Conservation (phyloP, 202 grass and related monocot genomes). For the Sporobolus alterniflorus region DNA sequence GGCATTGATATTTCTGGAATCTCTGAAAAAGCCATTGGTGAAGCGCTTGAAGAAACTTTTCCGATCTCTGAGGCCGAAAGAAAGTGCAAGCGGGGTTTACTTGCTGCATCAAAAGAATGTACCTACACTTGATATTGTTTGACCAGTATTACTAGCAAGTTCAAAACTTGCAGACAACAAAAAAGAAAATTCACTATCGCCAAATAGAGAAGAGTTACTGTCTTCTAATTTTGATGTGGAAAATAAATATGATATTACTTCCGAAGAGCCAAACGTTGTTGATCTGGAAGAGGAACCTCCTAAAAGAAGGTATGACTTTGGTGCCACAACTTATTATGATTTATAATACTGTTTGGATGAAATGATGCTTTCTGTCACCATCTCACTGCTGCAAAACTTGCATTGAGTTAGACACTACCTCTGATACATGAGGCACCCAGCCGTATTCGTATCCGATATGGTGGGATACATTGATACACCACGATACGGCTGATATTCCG, state of each 20-base stretch:
- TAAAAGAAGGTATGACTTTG: slow-evolving; percentile 60
- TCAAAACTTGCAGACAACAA: slow-evolving; percentile 35
- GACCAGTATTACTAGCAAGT: slow-evolving; percentile 41
- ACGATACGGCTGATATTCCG: no score
- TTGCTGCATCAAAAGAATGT: slow-evolving; percentile 60
- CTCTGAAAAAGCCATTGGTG: slow-evolving; percentile 76
- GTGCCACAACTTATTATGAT: slow-evolving; percentile 15
- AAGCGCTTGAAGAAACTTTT: slow-evolving; percentile 86
- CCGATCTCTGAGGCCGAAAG: slow-evolving; percentile 67
- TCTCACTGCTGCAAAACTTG: not conserved
- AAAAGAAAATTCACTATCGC: slow-evolving; percentile 28
- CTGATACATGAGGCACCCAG: no score
- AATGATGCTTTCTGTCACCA: not conserved
- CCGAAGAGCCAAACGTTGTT: slow-evolving; percentile 27
- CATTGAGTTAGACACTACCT: no score
- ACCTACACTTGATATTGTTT: slow-evolving; percentile 75
- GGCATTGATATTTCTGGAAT: slow-evolving; percentile 87
- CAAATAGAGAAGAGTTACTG: slow-evolving; percentile 33
- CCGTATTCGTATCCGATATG: no score
- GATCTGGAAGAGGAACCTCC: slow-evolving; percentile 53
- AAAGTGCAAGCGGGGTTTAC: slow-evolving; percentile 74
- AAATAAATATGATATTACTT: slow-evolving; percentile 35
- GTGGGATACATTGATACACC: no score
- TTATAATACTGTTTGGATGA: not conserved
- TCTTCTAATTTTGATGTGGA: slow-evolving; percentile 41